phyloP scores from a whole-genome alignment of 1,284 basidiomycete genomes.

The Malassezia yamatoensis region DNA sequence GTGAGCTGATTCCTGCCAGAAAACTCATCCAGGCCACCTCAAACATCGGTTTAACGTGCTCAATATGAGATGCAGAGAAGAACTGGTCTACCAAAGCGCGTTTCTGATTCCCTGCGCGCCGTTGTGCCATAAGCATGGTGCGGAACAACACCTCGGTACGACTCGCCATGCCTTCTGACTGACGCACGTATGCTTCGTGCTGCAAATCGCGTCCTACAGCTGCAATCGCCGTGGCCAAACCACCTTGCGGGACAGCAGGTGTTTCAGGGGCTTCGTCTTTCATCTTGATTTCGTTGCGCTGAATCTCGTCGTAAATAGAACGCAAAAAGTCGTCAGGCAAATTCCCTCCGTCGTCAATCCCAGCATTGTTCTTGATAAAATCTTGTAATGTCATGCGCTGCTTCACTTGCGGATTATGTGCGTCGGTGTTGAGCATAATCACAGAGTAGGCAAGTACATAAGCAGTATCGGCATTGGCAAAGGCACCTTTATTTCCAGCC shows the following conservation, averaged over 20 bases:
- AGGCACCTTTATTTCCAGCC: slow-evolving; percentile 38
- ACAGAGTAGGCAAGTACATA: slow-evolving; percentile 48
- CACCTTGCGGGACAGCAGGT: slow-evolving; percentile 20
- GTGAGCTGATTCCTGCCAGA: slow-evolving; percentile 43
- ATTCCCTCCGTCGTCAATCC: slow-evolving; percentile 44
- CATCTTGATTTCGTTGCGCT: slow-evolving; percentile 48
- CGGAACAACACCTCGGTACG: slow-evolving; percentile 47
- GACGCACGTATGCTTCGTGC: slow-evolving; percentile 44
- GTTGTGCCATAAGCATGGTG: slow-evolving; percentile 46
- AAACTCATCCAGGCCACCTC: slow-evolving; percentile 49
- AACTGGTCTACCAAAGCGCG: slow-evolving; percentile 44
- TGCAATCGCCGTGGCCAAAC: slow-evolving; percentile 40
- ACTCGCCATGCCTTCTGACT: slow-evolving; percentile 46
- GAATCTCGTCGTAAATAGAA: slow-evolving; percentile 43
- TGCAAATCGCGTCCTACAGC: slow-evolving; percentile 44
- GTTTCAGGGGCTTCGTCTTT: slow-evolving; percentile 39
- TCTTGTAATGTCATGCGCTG: slow-evolving; percentile 45
- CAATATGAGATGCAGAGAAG: slow-evolving; percentile 46
- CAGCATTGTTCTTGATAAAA: slow-evolving; percentile 47
- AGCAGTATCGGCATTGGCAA: slow-evolving; percentile 47
- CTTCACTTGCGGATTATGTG: slow-evolving; percentile 47
- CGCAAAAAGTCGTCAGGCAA: slow-evolving; percentile 41
- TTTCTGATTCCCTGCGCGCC: slow-evolving; percentile 35
- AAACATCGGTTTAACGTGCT: slow-evolving; percentile 48
- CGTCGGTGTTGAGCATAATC: slow-evolving; percentile 48